Conservation (phyloP, 495 filamentous ascomycete genomes). For the Neurospora africana region DNA sequence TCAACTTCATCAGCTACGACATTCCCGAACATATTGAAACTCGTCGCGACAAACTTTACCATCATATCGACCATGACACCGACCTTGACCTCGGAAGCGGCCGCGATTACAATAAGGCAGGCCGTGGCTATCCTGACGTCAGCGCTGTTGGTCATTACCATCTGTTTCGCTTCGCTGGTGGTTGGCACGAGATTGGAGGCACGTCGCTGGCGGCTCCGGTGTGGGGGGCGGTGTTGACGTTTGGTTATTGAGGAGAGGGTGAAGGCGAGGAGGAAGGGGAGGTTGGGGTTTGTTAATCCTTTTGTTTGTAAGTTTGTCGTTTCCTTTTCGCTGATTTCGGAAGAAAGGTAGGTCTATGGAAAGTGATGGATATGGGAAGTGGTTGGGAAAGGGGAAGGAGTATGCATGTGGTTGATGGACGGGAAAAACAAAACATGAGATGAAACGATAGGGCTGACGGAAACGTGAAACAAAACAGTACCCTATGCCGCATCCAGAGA, state of each 20-base stretch:
- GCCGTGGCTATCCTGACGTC: slow-evolving; percentile 57
- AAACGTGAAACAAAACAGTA: slow-evolving; percentile 19
- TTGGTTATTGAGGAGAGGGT: slow-evolving; percentile 54
- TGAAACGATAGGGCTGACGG: neutral
- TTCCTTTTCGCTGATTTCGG: too few species aligned
- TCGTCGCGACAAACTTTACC: slow-evolving; percentile 5
- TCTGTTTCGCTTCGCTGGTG: slow-evolving; percentile 34
- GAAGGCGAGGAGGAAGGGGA: slow-evolving; percentile 38
- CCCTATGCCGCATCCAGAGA: slow-evolving; percentile 49
- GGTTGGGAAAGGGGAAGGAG: too few species aligned
- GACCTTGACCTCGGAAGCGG: slow-evolving; percentile 13
- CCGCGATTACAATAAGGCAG: slow-evolving; percentile 46
- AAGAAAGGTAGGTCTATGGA: too few species aligned
- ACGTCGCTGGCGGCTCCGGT: slow-evolving; percentile 51
- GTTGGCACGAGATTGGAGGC: slow-evolving; percentile 36
- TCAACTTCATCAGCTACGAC: slow-evolving; percentile 11
- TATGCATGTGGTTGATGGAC: neutral
- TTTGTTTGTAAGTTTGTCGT: slow-evolving; percentile 44
- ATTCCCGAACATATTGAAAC: slow-evolving; percentile 4
- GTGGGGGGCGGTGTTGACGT: slow-evolving; percentile 47
- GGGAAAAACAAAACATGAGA: neutral
- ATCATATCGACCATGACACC: slow-evolving; percentile 6
- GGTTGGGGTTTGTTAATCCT: slow-evolving; percentile 39
- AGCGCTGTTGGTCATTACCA: slow-evolving; percentile 53
- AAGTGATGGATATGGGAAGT: too few species aligned